Conservation (phyloP, 306 rosid genomes). For the Chamaecrista fasciculata region DNA sequence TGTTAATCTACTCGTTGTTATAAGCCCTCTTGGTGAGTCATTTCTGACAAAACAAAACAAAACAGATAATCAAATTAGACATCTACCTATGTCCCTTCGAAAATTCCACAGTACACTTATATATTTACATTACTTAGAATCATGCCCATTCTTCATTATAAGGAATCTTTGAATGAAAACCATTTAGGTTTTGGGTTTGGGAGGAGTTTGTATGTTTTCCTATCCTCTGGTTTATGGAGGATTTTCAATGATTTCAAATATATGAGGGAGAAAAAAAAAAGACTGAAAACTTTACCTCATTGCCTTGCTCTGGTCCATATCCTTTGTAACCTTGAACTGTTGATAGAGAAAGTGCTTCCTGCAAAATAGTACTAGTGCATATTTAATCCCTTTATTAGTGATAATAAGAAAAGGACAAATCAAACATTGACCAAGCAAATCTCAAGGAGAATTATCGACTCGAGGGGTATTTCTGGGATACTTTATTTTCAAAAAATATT, state of each 20-base stretch:
- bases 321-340: slow-evolving; percentile 60
- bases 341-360: slow-evolving; percentile 52
- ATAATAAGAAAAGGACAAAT: not conserved
- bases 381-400: not conserved
- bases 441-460: no score
- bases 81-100: not conserved
- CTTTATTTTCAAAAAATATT: no score
- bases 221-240: not conserved
- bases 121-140: not conserved
- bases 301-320: slow-evolving; percentile 75
- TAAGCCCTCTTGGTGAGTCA: not conserved
- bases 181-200: not conserved
- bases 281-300: slow-evolving; percentile 37
- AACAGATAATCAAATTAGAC: not conserved
- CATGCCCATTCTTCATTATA: not conserved
- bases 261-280: not conserved
- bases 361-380: slow-evolving; percentile 26
- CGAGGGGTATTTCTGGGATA: no score
- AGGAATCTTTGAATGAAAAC: not conserved
- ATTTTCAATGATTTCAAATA: not conserved
- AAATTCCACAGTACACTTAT: not conserved
- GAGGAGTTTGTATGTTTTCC: not conserved
- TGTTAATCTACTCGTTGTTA: no score
- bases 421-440: no score
- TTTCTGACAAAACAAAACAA: not conserved